phyloP scores from a whole-genome alignment of 805 yeast species.

The Sugiyamaella americana region DNA sequence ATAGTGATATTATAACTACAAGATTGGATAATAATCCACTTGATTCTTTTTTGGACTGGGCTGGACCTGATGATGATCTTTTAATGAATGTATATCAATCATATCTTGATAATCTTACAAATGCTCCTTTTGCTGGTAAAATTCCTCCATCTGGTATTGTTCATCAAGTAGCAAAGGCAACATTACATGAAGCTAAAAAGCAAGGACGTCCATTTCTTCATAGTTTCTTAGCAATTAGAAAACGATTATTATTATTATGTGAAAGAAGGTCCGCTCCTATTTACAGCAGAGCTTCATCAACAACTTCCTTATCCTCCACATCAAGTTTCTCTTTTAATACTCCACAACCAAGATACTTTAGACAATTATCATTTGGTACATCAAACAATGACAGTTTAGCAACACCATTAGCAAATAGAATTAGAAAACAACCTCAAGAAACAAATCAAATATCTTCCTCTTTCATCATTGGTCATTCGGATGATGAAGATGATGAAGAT shows the following conservation, averaged over 20 bases:
- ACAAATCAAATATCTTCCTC: not conserved
- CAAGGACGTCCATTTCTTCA: constrained; percentile 28
- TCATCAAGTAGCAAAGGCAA: constrained; percentile 52
- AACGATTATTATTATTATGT: constrained; percentile 27
- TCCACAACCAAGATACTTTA: not conserved
- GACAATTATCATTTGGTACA: not conserved
- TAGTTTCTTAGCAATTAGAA: constrained; percentile 29
- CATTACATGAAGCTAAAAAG: constrained; percentile 35
- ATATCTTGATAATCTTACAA: constrained; percentile 50
- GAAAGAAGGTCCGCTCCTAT: constrained; percentile 9
- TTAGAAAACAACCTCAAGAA: not conserved
- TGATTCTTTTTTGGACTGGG: constrained; percentile 25
- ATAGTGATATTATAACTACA: constrained; percentile 14
- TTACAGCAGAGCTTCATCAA: constrained; percentile 3
- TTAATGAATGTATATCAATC: constrained; percentile 43
- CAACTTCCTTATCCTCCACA: constrained; percentile 2
- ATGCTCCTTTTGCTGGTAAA: constrained; percentile 60
- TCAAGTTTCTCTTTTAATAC: not conserved
- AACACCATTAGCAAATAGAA: constrained; percentile 5
- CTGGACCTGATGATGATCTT: constrained; percentile 35
- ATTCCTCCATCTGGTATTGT: constrained; percentile 66
- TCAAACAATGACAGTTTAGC: not conserved
- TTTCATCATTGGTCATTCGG: constrained; percentile 7
- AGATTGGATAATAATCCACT: constrained; percentile 4
- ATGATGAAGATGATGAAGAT: constrained; percentile 6